Conservation (phyloP, 768 basidiomycete species). For the Gloeopeniophorella convolvens region DNA sequence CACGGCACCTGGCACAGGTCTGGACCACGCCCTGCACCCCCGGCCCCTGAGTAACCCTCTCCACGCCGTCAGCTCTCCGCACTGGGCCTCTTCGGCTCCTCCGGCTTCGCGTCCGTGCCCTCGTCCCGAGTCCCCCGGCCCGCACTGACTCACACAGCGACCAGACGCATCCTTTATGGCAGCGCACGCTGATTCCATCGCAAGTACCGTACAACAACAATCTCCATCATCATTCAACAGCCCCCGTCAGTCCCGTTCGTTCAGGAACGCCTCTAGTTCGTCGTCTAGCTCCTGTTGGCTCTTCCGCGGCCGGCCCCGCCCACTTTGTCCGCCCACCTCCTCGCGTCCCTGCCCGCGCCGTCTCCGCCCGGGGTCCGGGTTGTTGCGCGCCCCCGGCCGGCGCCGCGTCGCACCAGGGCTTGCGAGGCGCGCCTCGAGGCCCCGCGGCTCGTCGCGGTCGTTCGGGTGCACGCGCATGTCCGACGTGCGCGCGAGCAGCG, state of each 20-base stretch:
- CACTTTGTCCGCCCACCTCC: slow-evolving; percentile 29
- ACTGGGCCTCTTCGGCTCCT: too few species aligned
- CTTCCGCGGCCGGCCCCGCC: slow-evolving; percentile 36
- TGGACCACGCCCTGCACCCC: too few species aligned
- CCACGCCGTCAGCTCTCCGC: too few species aligned
- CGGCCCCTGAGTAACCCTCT: too few species aligned
- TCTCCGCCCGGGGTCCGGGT: not conserved
- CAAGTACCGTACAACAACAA: too few species aligned
- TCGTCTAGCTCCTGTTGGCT: slow-evolving; percentile 77
- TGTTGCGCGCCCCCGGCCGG: slow-evolving; percentile 17
- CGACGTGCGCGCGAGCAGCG: slow-evolving; percentile 53
- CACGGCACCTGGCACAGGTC: too few species aligned
- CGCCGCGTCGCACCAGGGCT: slow-evolving; percentile 22
- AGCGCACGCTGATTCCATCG: slow-evolving; percentile 1
- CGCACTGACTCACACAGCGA: not conserved
- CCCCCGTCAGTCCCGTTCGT: slow-evolving; percentile 27
- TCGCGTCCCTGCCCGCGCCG: slow-evolving; percentile 17
- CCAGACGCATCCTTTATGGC: slow-evolving; percentile 1
- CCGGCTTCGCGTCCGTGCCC: too few species aligned
- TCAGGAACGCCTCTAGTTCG: slow-evolving; percentile 75
- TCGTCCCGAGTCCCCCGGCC: too few species aligned
- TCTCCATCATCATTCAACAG: not conserved
- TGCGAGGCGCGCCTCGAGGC: slow-evolving; percentile 36
- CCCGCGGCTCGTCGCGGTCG: slow-evolving; percentile 32
- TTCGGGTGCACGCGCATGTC: slow-evolving; percentile 35